Conservation (phyloP, 257 asterid species). For the Sherardia arvensis region DNA sequence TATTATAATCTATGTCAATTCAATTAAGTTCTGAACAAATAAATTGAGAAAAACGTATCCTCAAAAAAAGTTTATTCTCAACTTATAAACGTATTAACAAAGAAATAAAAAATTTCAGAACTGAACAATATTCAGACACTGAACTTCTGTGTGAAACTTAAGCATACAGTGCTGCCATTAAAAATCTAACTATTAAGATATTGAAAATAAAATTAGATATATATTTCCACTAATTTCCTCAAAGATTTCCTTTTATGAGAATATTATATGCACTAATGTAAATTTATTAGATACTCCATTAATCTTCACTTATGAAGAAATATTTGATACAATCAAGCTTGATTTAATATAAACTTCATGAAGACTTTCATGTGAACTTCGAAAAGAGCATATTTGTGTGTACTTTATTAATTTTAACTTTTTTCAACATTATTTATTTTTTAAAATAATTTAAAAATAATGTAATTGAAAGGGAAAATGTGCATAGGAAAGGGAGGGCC, state of each 20-base stretch:
- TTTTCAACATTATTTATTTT: not conserved
- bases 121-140: not conserved
- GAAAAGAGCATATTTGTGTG: not conserved
- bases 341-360: no score
- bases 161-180: no score
- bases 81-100: no score
- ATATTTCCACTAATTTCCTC: not conserved
- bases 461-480: slow-evolving; percentile 5
- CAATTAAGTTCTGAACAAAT: no score
- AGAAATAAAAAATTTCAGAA: no score
- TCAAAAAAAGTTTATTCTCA: no score
- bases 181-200: no score
- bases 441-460: not conserved
- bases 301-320: not conserved
- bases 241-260: not conserved
- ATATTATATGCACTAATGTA: no score
- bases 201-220: no score
- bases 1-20: no score
- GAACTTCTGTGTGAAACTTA: not conserved
- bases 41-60: no score
- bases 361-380: no score
- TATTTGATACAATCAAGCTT: not conserved
- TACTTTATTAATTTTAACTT: not conserved
- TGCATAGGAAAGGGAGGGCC: slow-evolving; percentile 16
- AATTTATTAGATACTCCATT: not conserved